Conservation (phyloP, 495 filamentous ascomycete species). For the Aspergillus asperescens region DNA sequence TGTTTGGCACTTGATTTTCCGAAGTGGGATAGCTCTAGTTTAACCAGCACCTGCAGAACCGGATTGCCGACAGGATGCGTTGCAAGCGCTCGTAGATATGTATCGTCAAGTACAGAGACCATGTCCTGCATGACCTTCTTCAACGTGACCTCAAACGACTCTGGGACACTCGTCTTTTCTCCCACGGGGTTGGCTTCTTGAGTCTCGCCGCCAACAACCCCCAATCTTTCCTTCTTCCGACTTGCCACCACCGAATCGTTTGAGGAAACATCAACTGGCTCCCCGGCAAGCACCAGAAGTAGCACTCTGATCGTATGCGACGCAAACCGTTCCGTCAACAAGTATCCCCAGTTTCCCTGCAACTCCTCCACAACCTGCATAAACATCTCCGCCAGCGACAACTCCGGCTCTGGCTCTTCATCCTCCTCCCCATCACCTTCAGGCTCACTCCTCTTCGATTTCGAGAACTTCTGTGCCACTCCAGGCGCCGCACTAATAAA, state of each 20-base stretch:
- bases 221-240: slow-evolving; percentile 82
- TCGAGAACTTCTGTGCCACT: slow-evolving; percentile 58
- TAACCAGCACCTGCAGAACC: slow-evolving; percentile 77
- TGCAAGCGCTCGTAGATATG: slow-evolving; percentile 71
- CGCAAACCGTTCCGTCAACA: slow-evolving; percentile 82
- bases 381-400: slow-evolving; percentile 80
- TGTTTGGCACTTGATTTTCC: slow-evolving; percentile 60
- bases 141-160: slow-evolving; percentile 66
- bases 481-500: slow-evolving; percentile 76
- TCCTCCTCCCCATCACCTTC: slow-evolving; percentile 29
- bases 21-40: slow-evolving; percentile 70
- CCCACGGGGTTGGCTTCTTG: slow-evolving; percentile 33
- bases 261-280: slow-evolving; percentile 60
- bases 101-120: slow-evolving; percentile 62
- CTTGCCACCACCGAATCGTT: slow-evolving; percentile 70
- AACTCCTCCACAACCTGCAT: slow-evolving; percentile 76
- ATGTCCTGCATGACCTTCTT: slow-evolving; percentile 74
- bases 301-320: slow-evolving; percentile 86
- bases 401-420: slow-evolving; percentile 34
- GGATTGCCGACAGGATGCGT: slow-evolving; percentile 87
- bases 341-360: slow-evolving; percentile 72
- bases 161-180: slow-evolving; percentile 59
- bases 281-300: slow-evolving; percentile 77
- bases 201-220: slow-evolving; percentile 33
- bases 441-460: slow-evolving; percentile 40